phyloP scores from a whole-genome alignment of 75 land plant genomes.

The Selaginella moellendorffii region DNA sequence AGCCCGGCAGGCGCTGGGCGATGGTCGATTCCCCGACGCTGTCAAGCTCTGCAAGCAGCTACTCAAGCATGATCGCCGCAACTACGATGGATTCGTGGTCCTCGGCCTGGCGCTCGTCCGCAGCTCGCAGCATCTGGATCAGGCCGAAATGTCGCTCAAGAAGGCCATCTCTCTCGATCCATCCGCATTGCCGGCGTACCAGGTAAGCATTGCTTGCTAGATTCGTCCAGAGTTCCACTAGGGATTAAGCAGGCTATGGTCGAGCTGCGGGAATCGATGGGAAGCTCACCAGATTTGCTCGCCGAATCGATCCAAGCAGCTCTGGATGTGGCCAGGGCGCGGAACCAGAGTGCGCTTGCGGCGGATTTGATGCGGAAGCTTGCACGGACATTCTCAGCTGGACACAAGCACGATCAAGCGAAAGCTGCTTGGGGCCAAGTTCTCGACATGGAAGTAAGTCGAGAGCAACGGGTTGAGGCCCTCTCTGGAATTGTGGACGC shows the following conservation, averaged over 20 bases:
- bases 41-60: conserved; percentile 23
- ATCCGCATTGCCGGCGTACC: conserved; percentile 23
- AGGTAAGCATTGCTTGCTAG: too few species aligned
- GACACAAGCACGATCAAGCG: conserved; percentile 19
- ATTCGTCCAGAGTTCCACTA: too few species aligned
- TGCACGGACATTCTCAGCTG: conserved; percentile 13
- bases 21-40: conserved; percentile 23
- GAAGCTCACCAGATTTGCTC: conserved; percentile 15
- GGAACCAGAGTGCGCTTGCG: conserved; percentile 14
- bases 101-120: conserved; percentile 25
- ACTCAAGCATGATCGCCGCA: conserved; percentile 27
- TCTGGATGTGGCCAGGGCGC: conserved; percentile 3
- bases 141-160: conserved; percentile 20
- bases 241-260: conserved; percentile 30
- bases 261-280: conserved; percentile 24
- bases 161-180: conserved; percentile 15
- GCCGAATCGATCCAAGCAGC: conserved; percentile 19
- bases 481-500: conserved; percentile 26
- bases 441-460: conserved; percentile 2
- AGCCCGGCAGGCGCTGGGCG: conserved; percentile 22
- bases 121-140: conserved; percentile 20
- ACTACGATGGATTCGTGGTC: conserved; percentile 26
- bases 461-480: conserved; percentile 13
- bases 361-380: conserved; percentile 19
- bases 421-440: conserved; percentile 16